phyloP scores from a whole-genome alignment of 169 alveolate genomes.

The Plasmodium relictum region DNA sequence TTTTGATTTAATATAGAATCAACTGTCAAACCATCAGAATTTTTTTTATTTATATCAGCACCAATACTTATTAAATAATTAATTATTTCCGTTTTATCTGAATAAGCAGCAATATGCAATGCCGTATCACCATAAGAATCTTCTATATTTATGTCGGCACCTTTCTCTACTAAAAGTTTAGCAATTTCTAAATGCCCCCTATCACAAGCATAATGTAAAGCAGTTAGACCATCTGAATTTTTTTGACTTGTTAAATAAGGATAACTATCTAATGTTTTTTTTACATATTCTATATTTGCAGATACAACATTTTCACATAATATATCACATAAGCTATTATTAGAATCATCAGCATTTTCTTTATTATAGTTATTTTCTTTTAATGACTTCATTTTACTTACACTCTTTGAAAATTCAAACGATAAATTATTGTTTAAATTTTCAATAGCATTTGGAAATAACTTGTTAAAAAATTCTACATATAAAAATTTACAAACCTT shows the following conservation, averaged over 20 bases:
- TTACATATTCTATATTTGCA: slow-evolving; percentile 20
- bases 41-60: slow-evolving; percentile 47
- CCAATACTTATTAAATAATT: slow-evolving; percentile 33
- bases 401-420: slow-evolving; percentile 15
- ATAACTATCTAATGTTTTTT: slow-evolving; percentile 13
- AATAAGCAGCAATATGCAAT: slow-evolving; percentile 50
- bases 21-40: slow-evolving; percentile 34
- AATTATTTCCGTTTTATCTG: slow-evolving; percentile 33
- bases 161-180: slow-evolving; percentile 51
- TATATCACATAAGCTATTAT: slow-evolving; percentile 21
- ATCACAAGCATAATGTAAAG: slow-evolving; percentile 81
- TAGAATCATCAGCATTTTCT: neutral
- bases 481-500: slow-evolving; percentile 47
- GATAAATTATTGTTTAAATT: neutral
- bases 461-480: slow-evolving; percentile 32
- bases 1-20: slow-evolving; percentile 20
- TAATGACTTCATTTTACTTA: slow-evolving; percentile 65
- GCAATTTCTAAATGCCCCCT: slow-evolving; percentile 79
- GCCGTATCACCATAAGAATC: slow-evolving; percentile 68
- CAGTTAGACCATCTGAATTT: slow-evolving; percentile 79
- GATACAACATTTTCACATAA: slow-evolving; percentile 32
- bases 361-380: neutral
- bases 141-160: slow-evolving; percentile 73
- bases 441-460: slow-evolving; percentile 44
- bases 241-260: slow-evolving; percentile 64